Evolutionary conservation across 495 filamentous ascomycete genomes (phyloP).

Genomic region (Trichoderma reesei): DNA sequence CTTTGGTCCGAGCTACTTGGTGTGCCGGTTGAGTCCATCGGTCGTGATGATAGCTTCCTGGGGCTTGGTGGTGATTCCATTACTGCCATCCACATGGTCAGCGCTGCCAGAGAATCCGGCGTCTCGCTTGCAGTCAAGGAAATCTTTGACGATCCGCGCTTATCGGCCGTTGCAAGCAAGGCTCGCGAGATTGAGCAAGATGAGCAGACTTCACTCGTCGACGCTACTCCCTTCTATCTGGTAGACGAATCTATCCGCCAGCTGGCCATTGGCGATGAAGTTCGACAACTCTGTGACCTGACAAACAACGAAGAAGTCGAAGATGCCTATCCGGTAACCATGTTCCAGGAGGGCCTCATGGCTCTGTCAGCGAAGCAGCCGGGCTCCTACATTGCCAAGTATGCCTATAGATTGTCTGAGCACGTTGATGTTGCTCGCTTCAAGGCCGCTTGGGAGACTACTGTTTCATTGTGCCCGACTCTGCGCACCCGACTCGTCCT

Average conservation of each 20-base stretch:
- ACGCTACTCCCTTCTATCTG: neutral
- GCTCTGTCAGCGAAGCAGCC: conserved; percentile 10
- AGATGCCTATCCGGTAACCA: conserved; percentile 50
- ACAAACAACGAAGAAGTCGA: conserved; percentile 18
- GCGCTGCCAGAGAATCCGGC: neutral
- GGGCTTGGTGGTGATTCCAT: conserved; percentile 16
- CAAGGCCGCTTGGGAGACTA: neutral
- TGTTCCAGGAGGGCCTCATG: conserved; percentile 44
- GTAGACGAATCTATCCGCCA: conserved; percentile 13
- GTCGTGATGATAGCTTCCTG: conserved; percentile 48
- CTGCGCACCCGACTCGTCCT: neutral
- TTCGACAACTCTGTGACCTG: neutral
- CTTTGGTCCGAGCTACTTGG: conserved; percentile 3
- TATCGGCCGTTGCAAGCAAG: neutral
- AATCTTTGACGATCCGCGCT: conserved; percentile 34
- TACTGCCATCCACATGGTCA: conserved; percentile 9
- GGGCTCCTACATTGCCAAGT: conserved; percentile 38
- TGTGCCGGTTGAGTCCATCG: conserved; percentile 19
- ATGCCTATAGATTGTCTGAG: conserved; percentile 12
- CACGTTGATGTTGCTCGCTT: conserved; percentile 20
- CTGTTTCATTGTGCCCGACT: neutral
- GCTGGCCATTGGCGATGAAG: neutral
- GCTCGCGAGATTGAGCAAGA: neutral
- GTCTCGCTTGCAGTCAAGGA: neutral
- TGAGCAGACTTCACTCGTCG: neutral